Percentiles rank a stretch among this genome's conserved stretches.
Evolutionary conservation across 352 stramenopile genomes (phyloP).

Genomic region (Globisporangium okanoganense): DNA sequence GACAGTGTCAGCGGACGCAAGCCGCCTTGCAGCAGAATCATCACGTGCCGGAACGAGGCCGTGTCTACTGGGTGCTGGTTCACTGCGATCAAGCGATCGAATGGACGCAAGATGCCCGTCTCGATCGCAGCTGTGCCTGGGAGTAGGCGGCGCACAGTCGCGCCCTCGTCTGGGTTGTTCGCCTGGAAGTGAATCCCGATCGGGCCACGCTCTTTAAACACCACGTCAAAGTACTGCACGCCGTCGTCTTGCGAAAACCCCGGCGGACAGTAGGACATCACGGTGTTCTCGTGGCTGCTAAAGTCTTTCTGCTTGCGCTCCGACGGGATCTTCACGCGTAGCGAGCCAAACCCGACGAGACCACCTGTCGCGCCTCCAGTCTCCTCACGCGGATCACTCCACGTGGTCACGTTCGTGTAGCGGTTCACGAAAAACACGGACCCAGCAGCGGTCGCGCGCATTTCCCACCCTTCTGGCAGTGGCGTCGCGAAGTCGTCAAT

Average conservation of each 20-base stretch:
- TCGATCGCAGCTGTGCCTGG: conserved; percentile 52
- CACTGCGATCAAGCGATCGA: conserved; percentile 70
- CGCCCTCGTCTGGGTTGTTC: conserved; percentile 60
- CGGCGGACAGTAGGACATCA: not conserved
- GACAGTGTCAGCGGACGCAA: conserved; percentile 73
- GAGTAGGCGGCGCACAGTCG: conserved; percentile 55
- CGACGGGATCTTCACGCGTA: conserved; percentile 10
- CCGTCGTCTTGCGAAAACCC: conserved; percentile 3
- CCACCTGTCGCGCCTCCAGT: not conserved
- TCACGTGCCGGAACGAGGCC: conserved; percentile 76
- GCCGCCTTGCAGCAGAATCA: conserved; percentile 76
- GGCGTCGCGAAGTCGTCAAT: conserved; percentile 78
- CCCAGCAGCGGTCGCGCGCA: conserved; percentile 65
- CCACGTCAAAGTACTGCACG: conserved; percentile 46
- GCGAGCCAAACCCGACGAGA: not conserved
- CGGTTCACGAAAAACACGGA: conserved; percentile 80
- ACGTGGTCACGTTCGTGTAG: conserved; percentile 69
- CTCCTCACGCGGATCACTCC: conserved; percentile 56
- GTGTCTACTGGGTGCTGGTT: conserved; percentile 66
- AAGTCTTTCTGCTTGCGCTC: conserved; percentile 4
- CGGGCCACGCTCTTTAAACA: conserved; percentile 65
- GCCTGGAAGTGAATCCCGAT: conserved; percentile 85
- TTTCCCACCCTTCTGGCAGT: conserved; percentile 73
- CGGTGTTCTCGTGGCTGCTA: conserved; percentile 10
- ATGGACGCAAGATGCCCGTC: conserved; percentile 44